Evolutionary conservation across 2,329 filamentous ascomycete species (phyloP), one percentile per base, ranked within the genome.

Genomic region (Microthyrium microscopicum): DNA sequence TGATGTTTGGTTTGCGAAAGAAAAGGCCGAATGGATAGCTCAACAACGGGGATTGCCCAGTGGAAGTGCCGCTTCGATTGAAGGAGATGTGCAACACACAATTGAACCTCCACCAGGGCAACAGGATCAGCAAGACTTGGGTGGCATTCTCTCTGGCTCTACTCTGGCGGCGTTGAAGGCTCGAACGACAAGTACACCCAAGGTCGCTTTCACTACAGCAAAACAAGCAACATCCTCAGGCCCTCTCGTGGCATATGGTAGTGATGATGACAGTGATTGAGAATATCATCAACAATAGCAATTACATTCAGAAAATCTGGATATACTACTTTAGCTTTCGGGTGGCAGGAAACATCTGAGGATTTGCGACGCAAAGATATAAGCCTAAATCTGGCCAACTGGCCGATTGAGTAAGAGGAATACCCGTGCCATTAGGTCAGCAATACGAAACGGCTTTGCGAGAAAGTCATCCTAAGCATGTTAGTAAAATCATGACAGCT

Each of bases 1-100:
- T 50, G 78, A 89, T 41, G 74, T 98, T 18, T 92, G 91, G 69
- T 93, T 85, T 55, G 81, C 84, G 0, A 68, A 80, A 29, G 82
- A 85, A 22, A 70, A 73, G 43, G 73, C 68, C 30, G 73, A 72
- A 0, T 64, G 70, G 37, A 74, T 77, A 41, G 53, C 75, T 19
- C 73, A 79, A 47, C 62, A 73, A 30, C 64, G 77, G 44, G 64
- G 35, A 5, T 18, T 39, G 9, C 35, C 38, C 20, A 30, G 20
- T 5, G 35, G 29, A 33, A 20, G 22, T 27, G 30, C 5, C 73
- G 39, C 60, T 58, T 36, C 43, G 69, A 40, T 62, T 78, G 57
- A 59, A 71, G 39, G 68, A 16, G 67, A 68, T 38, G 59, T 58
- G 11, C 54, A 58, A 5, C 39, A 51, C 26, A 48, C 66, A 49